Percentiles rank a stretch among this genome's conserved stretches.
Conservation (phyloP, 192 early-diverging fungal species). For the Coemansia asiatica region DNA sequence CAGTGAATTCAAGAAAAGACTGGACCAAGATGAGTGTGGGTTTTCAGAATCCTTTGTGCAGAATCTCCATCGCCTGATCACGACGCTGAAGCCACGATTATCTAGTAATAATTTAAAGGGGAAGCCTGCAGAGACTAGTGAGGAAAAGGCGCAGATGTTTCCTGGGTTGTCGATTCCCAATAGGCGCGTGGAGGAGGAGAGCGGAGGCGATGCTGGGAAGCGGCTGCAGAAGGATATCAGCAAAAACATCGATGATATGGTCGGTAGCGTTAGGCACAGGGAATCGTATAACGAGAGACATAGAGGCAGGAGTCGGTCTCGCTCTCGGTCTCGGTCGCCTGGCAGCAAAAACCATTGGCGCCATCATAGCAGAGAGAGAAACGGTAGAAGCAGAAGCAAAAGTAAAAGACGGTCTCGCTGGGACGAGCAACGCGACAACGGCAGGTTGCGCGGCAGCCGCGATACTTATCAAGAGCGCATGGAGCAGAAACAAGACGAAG, state of each 20-base stretch:
- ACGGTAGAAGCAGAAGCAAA: constrained; percentile 33
- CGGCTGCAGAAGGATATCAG: constrained; percentile 37
- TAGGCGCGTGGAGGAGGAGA: constrained; percentile 1
- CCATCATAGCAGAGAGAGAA: constrained; percentile 12
- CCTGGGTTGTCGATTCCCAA: constrained; percentile 72
- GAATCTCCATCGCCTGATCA: constrained; percentile 84
- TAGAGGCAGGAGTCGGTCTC: constrained; percentile 13
- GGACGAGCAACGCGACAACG: constrained; percentile 41
- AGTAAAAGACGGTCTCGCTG: constrained; percentile 29
- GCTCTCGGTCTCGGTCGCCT: no score
- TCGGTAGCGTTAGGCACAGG: constrained; percentile 7
- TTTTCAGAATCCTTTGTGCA: constrained; percentile 82
- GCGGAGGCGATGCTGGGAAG: constrained; percentile 10
- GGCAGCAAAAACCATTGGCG: constrained; percentile 5
- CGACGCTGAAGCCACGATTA: constrained; percentile 71
- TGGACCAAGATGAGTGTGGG: constrained; percentile 74
- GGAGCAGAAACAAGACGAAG: constrained; percentile 60
- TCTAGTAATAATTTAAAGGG: constrained; percentile 3
- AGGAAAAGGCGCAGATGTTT: constrained; percentile 66
- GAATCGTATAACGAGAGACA: constrained; percentile 11
- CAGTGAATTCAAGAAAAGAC: constrained; percentile 64
- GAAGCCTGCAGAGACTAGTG: constrained; percentile 39
- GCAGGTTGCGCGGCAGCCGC: background rate
- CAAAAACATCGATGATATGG: constrained; percentile 37
- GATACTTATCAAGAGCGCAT: background rate